A percentile compares a stretch with the other conserved stretches of the same genome.
Evolutionary conservation across 2,329 filamentous ascomycete genomes (phyloP).

Genomic region (Didymella exigua): DNA sequence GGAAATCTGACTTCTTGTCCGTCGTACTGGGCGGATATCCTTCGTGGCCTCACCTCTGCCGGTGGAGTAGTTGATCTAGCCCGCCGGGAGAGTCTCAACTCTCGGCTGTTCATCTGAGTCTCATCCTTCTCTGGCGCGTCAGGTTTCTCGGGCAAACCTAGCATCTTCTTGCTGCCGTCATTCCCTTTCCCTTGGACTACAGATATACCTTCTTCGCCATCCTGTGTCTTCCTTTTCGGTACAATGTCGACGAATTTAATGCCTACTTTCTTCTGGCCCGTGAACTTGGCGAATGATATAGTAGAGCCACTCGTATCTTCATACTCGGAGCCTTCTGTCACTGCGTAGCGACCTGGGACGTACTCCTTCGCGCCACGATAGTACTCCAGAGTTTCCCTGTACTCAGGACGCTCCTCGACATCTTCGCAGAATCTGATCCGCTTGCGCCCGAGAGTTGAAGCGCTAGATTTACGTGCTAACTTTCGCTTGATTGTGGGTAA

Average conservation of each 20-base stretch:
- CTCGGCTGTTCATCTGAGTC: not conserved
- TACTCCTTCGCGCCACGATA: constrained; percentile 28
- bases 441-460: constrained; percentile 12
- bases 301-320: constrained; percentile 37
- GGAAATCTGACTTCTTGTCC: not conserved
- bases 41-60: not conserved
- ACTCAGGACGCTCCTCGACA: constrained; percentile 27
- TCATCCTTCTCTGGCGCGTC: no score
- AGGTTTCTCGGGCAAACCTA: not conserved
- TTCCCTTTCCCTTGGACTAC: not conserved
- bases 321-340: constrained; percentile 30
- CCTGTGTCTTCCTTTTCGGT: constrained; percentile 22
- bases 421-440: constrained; percentile 28
- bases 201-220: not conserved
- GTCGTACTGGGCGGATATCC: not conserved
- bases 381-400: constrained; percentile 22
- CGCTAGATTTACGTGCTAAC: not conserved
- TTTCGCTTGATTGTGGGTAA: not conserved
- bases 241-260: constrained; percentile 29
- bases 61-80: not conserved
- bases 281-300: constrained; percentile 30
- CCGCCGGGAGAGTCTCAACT: not conserved
- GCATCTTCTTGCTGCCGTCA: not conserved
- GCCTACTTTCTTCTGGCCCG: constrained; percentile 30
- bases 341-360: constrained; percentile 34